These are phyloP conservation scores for Rossbeevera mucosa DNA, from an alignment of 768 basidiomycete species.

Conservation along the genomic window DNA sequence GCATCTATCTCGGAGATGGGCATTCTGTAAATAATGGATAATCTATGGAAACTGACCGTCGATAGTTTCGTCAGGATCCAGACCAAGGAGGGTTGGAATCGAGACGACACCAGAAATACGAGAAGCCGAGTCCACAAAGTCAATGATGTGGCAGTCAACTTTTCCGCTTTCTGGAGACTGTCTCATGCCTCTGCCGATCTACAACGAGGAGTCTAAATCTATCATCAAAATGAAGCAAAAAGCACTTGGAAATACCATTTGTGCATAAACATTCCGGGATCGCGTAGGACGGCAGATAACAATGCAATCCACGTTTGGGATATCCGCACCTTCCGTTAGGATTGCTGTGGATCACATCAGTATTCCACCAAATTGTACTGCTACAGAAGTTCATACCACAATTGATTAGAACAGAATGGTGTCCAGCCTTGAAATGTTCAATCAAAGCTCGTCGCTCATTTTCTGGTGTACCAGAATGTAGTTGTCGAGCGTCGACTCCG, in stretches of 20 bases:
- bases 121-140: constrained; percentile 77
- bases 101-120: constrained; percentile 71
- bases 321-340: constrained; percentile 90
- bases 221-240: not conserved
- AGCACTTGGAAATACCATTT: constrained; percentile 59
- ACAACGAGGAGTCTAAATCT: constrained; percentile 1
- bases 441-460: constrained; percentile 62
- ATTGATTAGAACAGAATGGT: constrained; percentile 85
- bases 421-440: constrained; percentile 59
- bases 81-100: constrained; percentile 78
- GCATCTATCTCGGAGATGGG: constrained; percentile 39
- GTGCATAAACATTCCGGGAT: constrained; percentile 83
- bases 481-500: constrained; percentile 81
- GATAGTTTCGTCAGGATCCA: constrained; percentile 63
- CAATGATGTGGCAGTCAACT: constrained; percentile 80
- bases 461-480: constrained; percentile 65
- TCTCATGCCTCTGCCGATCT: constrained; percentile 93
- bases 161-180: constrained; percentile 80
- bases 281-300: constrained; percentile 84
- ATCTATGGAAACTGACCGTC: constrained; percentile 43
- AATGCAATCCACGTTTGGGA: constrained; percentile 91
- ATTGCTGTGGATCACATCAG: constrained; percentile 46
- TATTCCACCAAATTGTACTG: not conserved
- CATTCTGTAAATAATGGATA: not conserved
- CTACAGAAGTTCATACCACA: constrained; percentile 51